These are phyloP conservation scores for Chaetomiaceae sp. DNA, from an alignment of 2,329 filamentous ascomycete genomes.

Conservation along the genomic window DNA sequence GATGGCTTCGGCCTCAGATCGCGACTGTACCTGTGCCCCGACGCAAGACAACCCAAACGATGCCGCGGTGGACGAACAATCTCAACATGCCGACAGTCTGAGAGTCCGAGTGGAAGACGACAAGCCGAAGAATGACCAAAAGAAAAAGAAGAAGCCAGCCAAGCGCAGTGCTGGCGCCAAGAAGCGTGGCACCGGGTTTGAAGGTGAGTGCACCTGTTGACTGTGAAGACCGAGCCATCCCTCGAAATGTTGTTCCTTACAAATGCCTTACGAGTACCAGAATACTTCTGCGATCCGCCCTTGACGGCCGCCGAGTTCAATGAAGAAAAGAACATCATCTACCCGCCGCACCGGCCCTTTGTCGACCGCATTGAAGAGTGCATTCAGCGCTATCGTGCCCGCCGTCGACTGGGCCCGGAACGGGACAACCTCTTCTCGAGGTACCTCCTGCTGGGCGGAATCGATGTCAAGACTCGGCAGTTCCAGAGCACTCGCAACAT, in stretches of 20 bases:
- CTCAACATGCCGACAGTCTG: conserved; percentile 1
- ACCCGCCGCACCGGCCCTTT: conserved; percentile 52
- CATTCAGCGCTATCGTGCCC: conserved; percentile 72
- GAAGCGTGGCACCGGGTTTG: conserved; percentile 59
- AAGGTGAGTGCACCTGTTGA: conserved; percentile 40
- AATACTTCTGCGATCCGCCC: conserved; percentile 74
- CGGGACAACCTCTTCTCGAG: conserved; percentile 64
- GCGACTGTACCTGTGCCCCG: not conserved
- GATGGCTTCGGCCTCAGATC: conserved; percentile 5
- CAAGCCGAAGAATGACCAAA: conserved; percentile 29
- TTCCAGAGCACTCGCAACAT: conserved; percentile 55
- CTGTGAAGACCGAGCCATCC: not conserved
- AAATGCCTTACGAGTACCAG: conserved; percentile 30
- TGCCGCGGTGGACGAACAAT: not conserved
- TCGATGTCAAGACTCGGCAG: conserved; percentile 51
- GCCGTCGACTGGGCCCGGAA: conserved; percentile 63
- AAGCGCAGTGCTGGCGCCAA: conserved; percentile 23
- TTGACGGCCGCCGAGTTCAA: conserved; percentile 63
- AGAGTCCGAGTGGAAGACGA: conserved; percentile 5
- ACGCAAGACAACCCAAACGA: conserved; percentile 1
- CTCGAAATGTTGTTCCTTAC: not conserved
- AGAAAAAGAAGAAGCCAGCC: conserved; percentile 35
- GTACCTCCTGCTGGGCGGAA: conserved; percentile 77
- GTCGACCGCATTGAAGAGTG: conserved; percentile 72
- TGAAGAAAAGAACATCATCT: conserved; percentile 60